Evolutionary conservation across 352 stramenopile genomes (phyloP).

Genomic region (Pythium aquatile): DNA sequence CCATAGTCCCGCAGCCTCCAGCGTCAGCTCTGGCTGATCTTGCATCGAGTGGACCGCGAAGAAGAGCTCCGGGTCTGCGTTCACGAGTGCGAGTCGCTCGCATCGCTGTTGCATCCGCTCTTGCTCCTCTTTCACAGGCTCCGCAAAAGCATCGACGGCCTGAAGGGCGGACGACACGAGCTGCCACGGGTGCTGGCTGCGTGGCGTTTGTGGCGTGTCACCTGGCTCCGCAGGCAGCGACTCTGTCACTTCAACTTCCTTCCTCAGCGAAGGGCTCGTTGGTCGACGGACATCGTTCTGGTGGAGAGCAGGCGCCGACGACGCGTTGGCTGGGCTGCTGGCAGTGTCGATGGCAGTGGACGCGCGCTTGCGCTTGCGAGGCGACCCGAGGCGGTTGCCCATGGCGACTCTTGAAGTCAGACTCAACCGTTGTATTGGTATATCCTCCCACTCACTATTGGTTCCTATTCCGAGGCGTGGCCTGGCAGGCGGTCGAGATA

Average conservation of each 20-base stretch:
- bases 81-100: background rate
- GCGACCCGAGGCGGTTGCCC: constrained; percentile 31
- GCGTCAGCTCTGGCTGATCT: background rate
- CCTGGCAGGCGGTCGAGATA: constrained; percentile 40
- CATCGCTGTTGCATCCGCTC: background rate
- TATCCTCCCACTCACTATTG: background rate
- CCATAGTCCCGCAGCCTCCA: constrained; percentile 23
- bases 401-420: constrained; percentile 13
- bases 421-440: background rate
- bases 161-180: constrained; percentile 1
- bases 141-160: constrained; percentile 1
- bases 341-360: background rate
- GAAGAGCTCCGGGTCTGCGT: constrained; percentile 31
- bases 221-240: background rate
- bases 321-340: background rate
- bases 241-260: background rate
- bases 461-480: background rate
- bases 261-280: background rate
- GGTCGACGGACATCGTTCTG: background rate
- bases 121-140: background rate
- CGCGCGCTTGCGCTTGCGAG: constrained; percentile 10
- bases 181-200: background rate
- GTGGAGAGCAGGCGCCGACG: background rate
- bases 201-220: background rate
- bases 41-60: constrained; percentile 13